phyloP scores from a whole-genome alignment of 352 stramenopile genomes.

The Plasmopara viticola region DNA sequence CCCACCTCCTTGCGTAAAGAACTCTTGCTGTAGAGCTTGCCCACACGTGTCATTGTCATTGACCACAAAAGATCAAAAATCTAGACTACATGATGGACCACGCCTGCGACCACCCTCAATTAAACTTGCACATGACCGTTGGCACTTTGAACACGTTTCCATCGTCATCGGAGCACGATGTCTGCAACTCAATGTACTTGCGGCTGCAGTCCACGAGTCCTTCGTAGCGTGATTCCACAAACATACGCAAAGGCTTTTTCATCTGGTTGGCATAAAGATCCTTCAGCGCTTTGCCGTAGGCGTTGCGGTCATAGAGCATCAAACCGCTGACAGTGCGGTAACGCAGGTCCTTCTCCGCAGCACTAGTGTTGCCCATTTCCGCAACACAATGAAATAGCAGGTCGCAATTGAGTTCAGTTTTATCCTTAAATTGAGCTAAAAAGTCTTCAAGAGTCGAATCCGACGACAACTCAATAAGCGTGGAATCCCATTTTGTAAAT shows the following conservation, averaged over 20 bases:
- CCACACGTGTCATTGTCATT: conserved; percentile 1
- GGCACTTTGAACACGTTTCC: conserved; percentile 77
- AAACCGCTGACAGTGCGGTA: conserved; percentile 67
- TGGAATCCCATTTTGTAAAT: conserved; percentile 92
- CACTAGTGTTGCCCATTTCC: conserved; percentile 53
- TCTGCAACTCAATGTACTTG: conserved; percentile 82
- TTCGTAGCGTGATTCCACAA: conserved; percentile 74
- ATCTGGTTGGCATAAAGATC: conserved; percentile 65
- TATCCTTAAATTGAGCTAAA: conserved; percentile 52
- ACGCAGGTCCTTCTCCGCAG: conserved; percentile 55
- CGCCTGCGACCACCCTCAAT: conserved; percentile 19
- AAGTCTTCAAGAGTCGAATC: conserved; percentile 66
- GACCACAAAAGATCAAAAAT: too few relatives aligned
- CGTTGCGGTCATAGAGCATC: conserved; percentile 85
- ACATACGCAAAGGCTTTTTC: conserved; percentile 42
- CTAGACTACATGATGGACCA: too few relatives aligned
- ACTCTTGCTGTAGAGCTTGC: background rate
- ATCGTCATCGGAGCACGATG: conserved; percentile 79
- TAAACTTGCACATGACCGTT: conserved; percentile 84
- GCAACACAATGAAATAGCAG: conserved; percentile 74
- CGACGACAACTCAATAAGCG: conserved; percentile 60
- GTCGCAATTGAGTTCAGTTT: conserved; percentile 73
- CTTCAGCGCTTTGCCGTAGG: conserved; percentile 64
- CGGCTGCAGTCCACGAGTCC: conserved; percentile 74
- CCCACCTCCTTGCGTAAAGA: background rate